Conservation (phyloP, 805 yeast species). For the Monosporozyma servazzii region DNA sequence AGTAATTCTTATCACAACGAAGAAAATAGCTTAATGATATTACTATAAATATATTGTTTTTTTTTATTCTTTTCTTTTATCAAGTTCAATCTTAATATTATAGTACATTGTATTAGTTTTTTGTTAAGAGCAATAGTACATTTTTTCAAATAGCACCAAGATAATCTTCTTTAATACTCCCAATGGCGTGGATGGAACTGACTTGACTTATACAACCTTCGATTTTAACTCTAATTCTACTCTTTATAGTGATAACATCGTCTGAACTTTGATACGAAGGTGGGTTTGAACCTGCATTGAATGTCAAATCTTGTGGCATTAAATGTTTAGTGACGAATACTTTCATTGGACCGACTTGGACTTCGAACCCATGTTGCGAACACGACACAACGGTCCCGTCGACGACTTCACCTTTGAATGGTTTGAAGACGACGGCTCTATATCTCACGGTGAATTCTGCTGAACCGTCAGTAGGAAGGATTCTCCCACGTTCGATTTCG, state of each 20-base stretch:
- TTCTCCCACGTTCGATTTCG: constrained; percentile 89
- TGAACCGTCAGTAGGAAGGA: constrained; percentile 83
- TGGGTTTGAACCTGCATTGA: constrained; percentile 91
- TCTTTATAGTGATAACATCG: constrained; percentile 89
- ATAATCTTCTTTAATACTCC: constrained; percentile 95
- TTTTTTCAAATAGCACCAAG: constrained; percentile 77
- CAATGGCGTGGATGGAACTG: constrained; percentile 93
- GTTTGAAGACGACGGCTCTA: constrained; percentile 95
- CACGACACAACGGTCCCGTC: constrained; percentile 94
- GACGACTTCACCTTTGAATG: constrained; percentile 97
- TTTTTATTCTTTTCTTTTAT: background rate
- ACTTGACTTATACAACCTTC: constrained; percentile 98
- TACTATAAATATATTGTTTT: background rate
- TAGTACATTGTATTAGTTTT: background rate
- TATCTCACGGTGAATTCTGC: constrained; percentile 96
- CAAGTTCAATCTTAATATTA: background rate
- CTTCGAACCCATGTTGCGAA: constrained; percentile 91
- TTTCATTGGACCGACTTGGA: constrained; percentile 93
- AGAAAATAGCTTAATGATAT: background rate
- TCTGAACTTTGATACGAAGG: constrained; percentile 97
- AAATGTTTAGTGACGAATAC: constrained; percentile 92
- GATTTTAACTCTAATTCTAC: constrained; percentile 86
- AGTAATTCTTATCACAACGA: background rate
- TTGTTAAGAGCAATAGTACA: no score
- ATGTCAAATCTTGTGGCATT: constrained; percentile 88